Evolutionary conservation across 441 rosid genomes (phyloP).

Genomic region (Populus tomentosa): DNA sequence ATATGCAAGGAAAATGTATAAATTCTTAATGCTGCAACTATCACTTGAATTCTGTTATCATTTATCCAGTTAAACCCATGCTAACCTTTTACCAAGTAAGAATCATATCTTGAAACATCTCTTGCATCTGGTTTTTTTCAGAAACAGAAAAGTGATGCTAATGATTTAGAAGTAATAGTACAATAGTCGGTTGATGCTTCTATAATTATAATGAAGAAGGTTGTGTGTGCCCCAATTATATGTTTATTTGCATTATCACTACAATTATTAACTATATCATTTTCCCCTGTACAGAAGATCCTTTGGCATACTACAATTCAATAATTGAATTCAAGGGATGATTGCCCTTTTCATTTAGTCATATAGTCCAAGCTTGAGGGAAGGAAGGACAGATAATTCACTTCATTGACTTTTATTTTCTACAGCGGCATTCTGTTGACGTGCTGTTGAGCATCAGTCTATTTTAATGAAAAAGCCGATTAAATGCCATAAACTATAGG

Average conservation of each 20-base stretch:
- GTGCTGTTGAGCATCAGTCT: neutral
- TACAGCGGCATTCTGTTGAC: neutral
- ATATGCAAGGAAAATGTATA: neutral
- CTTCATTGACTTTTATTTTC: neutral
- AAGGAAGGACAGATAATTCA: neutral
- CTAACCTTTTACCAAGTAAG: neutral
- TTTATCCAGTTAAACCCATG: neutral
- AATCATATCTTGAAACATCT: neutral
- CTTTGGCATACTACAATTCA: neutral
- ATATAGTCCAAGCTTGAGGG: neutral
- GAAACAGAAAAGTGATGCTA: neutral
- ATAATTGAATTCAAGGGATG: neutral
- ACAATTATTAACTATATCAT: neutral
- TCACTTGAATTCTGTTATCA: neutral
- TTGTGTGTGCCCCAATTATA: neutral
- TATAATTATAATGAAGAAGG: neutral
- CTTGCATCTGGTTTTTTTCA: neutral
- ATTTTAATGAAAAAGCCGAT: neutral
- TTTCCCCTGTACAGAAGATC: too few species aligned
- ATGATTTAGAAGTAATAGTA: neutral
- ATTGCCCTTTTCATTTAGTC: neutral
- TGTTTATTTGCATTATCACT: neutral
- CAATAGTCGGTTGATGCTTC: neutral
- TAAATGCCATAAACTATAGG: neutral
- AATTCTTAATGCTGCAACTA: neutral